Conservation (phyloP, 805 yeast genomes). For the Candida silvatica region DNA sequence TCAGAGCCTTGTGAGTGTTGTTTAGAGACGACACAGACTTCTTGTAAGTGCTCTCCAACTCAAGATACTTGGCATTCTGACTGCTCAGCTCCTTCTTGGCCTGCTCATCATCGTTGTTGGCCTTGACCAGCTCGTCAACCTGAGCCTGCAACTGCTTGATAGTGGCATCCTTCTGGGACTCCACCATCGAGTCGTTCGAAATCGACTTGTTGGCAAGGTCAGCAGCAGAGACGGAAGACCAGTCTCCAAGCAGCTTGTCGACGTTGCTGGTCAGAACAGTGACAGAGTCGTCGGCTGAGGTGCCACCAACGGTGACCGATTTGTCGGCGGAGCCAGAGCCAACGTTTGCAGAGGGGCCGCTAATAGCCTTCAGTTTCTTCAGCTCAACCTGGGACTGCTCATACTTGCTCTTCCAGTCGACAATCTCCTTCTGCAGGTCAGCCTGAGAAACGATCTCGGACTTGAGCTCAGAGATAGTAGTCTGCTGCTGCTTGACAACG, state of each 20-base stretch:
- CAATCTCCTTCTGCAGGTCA: constrained; percentile 34
- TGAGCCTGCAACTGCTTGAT: constrained; percentile 39
- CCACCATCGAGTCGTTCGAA: not conserved
- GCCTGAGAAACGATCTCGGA: constrained; percentile 35
- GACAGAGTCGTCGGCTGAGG: not conserved
- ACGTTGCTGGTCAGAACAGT: constrained; percentile 9
- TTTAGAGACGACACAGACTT: constrained; percentile 65
- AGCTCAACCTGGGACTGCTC: constrained; percentile 35
- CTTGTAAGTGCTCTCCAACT: constrained; percentile 57
- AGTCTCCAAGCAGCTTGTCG: constrained; percentile 10
- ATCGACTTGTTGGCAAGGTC: constrained; percentile 6
- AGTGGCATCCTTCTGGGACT: constrained; percentile 2
- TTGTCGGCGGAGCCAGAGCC: not conserved
- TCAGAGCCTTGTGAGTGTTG: constrained; percentile 69
- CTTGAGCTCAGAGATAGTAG: constrained; percentile 32
- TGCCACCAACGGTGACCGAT: not conserved
- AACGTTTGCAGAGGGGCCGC: not conserved
- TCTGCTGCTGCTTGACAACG: constrained; percentile 45
- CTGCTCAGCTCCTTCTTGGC: constrained; percentile 25
- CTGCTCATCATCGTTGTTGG: constrained; percentile 27
- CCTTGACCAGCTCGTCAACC: constrained; percentile 43
- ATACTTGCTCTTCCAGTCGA: constrained; percentile 38
- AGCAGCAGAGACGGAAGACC: constrained; percentile 5
- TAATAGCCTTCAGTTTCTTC: constrained; percentile 1
- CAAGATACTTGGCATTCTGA: constrained; percentile 11